Base-by-base conservation (phyloP, 768 basidiomycete genomes). In the Gloeopeniophorella convolvens region DNA sequence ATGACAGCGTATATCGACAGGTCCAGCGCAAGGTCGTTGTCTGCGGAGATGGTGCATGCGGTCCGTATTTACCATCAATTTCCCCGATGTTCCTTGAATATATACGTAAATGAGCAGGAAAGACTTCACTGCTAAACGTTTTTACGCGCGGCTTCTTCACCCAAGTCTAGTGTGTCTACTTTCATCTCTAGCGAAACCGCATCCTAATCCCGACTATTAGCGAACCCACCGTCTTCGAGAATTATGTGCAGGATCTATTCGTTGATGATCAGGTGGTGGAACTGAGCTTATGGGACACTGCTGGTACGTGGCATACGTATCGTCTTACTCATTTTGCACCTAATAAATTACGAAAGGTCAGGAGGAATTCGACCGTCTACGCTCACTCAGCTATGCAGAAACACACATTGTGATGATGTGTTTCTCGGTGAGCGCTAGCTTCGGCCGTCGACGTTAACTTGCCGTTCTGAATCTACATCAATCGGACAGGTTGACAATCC, bases 351-450 rank as follows among this genome's bases (percentile, higher is more conserved):
- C 35, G 39, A 59, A 68, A 92, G 91, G 91, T 35, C 92, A 95
- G 67, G 92, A 95, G 71, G 92, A 95, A 62, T 98, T 98, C 62
- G 95, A 95, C 64, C 75, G 93, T 37, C 70, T 98, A 49, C 79
- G 95, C 40, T 95, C 93, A 10, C 70, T 98, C n/a, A 90, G 88
- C 31, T 98, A 97, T 65, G 89, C 95, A 8, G 95, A 97, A 67
- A 96, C 95, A 1, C 89, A 97, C 68, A 86, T 97, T 51, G 78
- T 97, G 56, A 88, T 97, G 87, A 73, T 97, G 21, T 97, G 95
- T 68, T 97, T 96, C 66, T 95, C 94, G 31, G 91, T 90, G 56
- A 50, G 80, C 70, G 9, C 27, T 31, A 11, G 40, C 8, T 26
- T 30, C 27, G 13, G 20, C 31, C 23, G 26, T 23, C 33, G 26